These are phyloP conservation scores for Yamadazyma atlantica DNA, from an alignment of 1,139 yeast genomes.

Conservation along the genomic window DNA sequence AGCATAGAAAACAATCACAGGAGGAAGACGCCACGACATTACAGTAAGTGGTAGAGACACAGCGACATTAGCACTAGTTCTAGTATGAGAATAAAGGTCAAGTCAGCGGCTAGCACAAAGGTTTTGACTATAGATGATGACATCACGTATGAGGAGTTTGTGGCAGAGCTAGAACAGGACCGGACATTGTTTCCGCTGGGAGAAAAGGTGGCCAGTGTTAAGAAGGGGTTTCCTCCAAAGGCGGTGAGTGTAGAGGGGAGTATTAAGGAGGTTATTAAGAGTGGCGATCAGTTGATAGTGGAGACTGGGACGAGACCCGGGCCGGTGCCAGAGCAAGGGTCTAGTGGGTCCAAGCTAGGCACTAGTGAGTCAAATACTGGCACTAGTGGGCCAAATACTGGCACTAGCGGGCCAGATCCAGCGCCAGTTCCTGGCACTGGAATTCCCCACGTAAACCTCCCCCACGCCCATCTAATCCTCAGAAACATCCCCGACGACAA, in stretches of 20 bases:
- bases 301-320: constrained; percentile 17
- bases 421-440: background rate
- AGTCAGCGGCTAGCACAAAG: constrained; percentile 11
- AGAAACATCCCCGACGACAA: constrained; percentile 76
- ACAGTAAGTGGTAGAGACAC: too few relatives aligned
- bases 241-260: constrained; percentile 29
- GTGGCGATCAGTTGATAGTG: constrained; percentile 59
- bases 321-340: too few relatives aligned
- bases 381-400: background rate
- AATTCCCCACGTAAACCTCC: constrained; percentile 23
- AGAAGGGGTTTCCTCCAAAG: constrained; percentile 64
- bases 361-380: too few relatives aligned
- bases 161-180: constrained; percentile 16
- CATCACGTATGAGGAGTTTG: constrained; percentile 16
- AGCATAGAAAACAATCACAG: too few relatives aligned
- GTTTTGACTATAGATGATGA: constrained; percentile 13
- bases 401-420: too few relatives aligned
- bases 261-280: constrained; percentile 44
- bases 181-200: constrained; percentile 15
- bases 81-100: constrained; percentile 19
- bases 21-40: too few relatives aligned
- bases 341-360: too few relatives aligned
- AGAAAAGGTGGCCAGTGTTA: constrained; percentile 24
- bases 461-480: constrained; percentile 40
- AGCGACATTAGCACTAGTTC: background rate